phyloP scores from a whole-genome alignment of 2,329 filamentous ascomycete species.

The Trichoderma polysporum region DNA sequence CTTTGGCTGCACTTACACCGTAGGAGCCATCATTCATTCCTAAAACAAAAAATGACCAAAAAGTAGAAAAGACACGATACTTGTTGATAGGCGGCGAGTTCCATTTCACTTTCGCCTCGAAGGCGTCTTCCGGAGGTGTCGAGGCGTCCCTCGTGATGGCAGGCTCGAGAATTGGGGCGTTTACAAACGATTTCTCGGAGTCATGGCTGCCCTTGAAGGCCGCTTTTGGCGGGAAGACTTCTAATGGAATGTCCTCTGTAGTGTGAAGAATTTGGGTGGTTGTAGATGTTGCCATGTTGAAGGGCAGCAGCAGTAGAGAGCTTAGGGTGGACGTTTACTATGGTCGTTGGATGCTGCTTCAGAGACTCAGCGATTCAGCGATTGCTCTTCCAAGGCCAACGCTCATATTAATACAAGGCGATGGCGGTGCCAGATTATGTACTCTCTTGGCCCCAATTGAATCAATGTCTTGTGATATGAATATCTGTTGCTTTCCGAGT shows the following conservation, averaged over 20 bases:
- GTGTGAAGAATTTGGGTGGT: not conserved
- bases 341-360: not conserved
- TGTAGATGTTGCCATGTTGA: slow-evolving; percentile 4
- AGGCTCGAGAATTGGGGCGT: slow-evolving; percentile 11
- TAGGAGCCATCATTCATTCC: slow-evolving; percentile 60
- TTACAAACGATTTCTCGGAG: not conserved
- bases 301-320: not conserved
- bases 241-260: not conserved
- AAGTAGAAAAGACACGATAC: slow-evolving; percentile 50
- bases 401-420: not conserved
- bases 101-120: slow-evolving; percentile 40
- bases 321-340: not conserved
- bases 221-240: not conserved
- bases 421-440: not conserved
- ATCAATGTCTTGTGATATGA: not conserved
- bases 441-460: not conserved
- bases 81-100: slow-evolving; percentile 50
- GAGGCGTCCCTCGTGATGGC: not conserved
- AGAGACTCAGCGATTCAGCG: not conserved
- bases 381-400: not conserved
- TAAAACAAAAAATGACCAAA: slow-evolving; percentile 58
- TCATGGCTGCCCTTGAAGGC: not conserved
- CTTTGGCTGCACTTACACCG: slow-evolving; percentile 44
- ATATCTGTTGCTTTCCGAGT: not conserved
- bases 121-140: not conserved